Evolutionary conservation across 306 rosid genomes (phyloP), one percentile per base, ranked within the genome.

Genomic region (Rubus idaeus): DNA sequence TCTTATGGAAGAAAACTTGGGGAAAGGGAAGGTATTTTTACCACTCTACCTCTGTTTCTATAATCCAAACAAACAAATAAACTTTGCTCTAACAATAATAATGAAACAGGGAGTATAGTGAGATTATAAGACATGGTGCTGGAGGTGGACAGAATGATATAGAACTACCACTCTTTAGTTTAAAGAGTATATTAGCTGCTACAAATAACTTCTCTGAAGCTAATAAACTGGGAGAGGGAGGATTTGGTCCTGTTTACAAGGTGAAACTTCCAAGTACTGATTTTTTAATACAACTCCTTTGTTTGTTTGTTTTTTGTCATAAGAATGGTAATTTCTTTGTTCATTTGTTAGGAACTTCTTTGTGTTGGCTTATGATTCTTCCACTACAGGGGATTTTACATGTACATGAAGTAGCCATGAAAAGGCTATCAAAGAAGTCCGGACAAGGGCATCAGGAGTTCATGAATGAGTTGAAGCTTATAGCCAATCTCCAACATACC

Each of bases 161-260:
- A 8, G 89, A 75, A 6, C 84, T 85, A 6, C 83, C 94, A 1
- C 51, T 45, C 78, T 90, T 70, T 9, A 9, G 62, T 77, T 77
- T 86, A 30, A 70, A 73, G 12, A 57, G 79, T 44, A 53, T 90
- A 20, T 11, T 78, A 8, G 77, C 13, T 0, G 92, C 87, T 5
- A 88, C 91, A 26, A 75, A 88, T 56, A 68, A 80, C 42, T 88
- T 90, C 52, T 82, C 91, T 12, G 78, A 86, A 46, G 65, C 77
- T 60, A 83, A 86, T 57, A 85, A 80, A 72, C 86, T 85, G 11
- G 96, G 91, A 55, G 75, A 14, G 58, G 96, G 91, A 39, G 96
- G 92, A 16, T 88, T 80, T 66, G 96, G 96, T 8, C 84, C 87
- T 26, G 88, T 90, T 1, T 88, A 83, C 39, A 85, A 80, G 88